These are phyloP conservation scores for Sordariomycetes sp. DNA, from an alignment of 2,329 filamentous ascomycete species.

Conservation along the genomic window DNA sequence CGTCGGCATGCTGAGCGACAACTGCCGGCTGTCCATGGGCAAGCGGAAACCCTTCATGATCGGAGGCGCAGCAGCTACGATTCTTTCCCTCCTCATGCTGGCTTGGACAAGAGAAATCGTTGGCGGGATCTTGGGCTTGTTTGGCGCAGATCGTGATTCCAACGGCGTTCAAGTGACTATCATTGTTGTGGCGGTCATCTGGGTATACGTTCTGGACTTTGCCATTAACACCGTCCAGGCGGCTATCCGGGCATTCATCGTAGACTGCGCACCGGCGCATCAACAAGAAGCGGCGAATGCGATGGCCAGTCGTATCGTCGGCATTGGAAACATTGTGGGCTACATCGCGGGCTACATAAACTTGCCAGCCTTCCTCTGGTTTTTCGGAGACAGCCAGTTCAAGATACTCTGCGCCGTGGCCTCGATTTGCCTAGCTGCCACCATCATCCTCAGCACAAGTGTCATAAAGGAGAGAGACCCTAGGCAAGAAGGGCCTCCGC, in stretches of 20 bases:
- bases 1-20: conserved; percentile 73
- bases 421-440: conserved; percentile 60
- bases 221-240: conserved; percentile 97
- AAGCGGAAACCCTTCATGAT: conserved; percentile 78
- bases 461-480: conserved; percentile 75
- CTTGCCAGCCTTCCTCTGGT: conserved; percentile 65
- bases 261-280: conserved; percentile 84
- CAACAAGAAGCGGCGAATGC: conserved; percentile 92
- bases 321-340: conserved; percentile 82
- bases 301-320: conserved; percentile 82
- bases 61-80: conserved; percentile 56
- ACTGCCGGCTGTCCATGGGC: conserved; percentile 65
- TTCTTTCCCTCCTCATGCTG: conserved; percentile 58
- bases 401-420: conserved; percentile 86
- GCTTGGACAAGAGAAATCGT: conserved; percentile 70
- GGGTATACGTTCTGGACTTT: conserved; percentile 88
- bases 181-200: conserved; percentile 72
- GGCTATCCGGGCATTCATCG: conserved; percentile 82
- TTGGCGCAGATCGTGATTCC: conserved; percentile 61
- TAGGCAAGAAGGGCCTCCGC: conserved; percentile 55
- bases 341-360: conserved; percentile 82
- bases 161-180: conserved; percentile 53
- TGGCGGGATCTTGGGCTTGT: conserved; percentile 55
- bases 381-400: conserved; percentile 82
- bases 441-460: conserved; percentile 60